Percentiles rank a stretch among this genome's conserved stretches.
These are phyloP conservation scores for Hypholoma sublateritium DNA, from an alignment of 768 basidiomycete species.

Conservation along the genomic window DNA sequence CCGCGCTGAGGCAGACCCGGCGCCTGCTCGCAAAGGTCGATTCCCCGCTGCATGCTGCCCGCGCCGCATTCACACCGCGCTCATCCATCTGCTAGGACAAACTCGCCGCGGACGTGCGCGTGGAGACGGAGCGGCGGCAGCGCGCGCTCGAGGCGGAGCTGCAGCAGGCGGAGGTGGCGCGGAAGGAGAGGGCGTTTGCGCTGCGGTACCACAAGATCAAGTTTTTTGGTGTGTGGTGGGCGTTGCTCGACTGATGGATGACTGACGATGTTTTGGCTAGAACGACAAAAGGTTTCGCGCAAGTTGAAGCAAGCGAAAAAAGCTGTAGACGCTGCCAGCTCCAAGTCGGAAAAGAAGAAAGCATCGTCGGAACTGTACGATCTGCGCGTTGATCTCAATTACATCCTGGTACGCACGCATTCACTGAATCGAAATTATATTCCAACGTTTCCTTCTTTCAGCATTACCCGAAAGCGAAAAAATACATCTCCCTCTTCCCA, in stretches of 20 bases:
- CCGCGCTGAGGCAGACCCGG: conserved; percentile 78
- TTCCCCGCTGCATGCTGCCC: neutral
- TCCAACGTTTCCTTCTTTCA: conserved; percentile 24
- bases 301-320: conserved; percentile 73
- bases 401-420: conserved; percentile 62
- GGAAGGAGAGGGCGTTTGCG: conserved; percentile 73
- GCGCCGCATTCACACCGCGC: neutral
- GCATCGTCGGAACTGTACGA: conserved; percentile 52
- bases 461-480: conserved; percentile 84
- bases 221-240: conserved; percentile 77
- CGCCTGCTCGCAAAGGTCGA: conserved; percentile 78
- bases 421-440: neutral
- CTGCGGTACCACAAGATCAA: conserved; percentile 86
- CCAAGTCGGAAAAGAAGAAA: conserved; percentile 35
- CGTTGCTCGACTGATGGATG: neutral
- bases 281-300: conserved; percentile 83
- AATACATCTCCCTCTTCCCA: conserved; percentile 91
- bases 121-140: conserved; percentile 77
- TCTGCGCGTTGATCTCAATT: conserved; percentile 87
- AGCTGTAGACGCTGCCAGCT: conserved; percentile 35
- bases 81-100: conserved; percentile 53
- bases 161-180: conserved; percentile 55
- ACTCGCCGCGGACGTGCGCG: conserved; percentile 80
- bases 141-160: conserved; percentile 77
- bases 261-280: conserved; percentile 34